Conservation (phyloP, 306 rosid species). For the Sesbania bispinosa region DNA sequence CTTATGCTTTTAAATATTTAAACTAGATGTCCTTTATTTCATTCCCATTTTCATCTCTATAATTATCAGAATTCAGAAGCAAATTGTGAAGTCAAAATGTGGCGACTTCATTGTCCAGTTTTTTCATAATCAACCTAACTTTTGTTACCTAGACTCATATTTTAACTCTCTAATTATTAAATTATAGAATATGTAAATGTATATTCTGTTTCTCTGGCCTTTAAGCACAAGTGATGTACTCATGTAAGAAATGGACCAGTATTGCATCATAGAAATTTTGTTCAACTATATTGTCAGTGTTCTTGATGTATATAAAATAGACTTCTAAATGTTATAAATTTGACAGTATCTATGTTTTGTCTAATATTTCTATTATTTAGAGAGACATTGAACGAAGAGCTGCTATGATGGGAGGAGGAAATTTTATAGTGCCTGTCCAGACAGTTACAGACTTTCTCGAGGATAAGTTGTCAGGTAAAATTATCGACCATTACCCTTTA, state of each 20-base stretch:
- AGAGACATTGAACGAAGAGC: slow-evolving; percentile 80
- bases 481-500: slow-evolving; percentile 3
- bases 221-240: background rate
- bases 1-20: slow-evolving; percentile 1
- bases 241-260: slow-evolving; percentile 5
- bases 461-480: slow-evolving; percentile 62
- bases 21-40: background rate
- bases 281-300: background rate
- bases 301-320: background rate
- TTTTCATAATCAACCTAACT: background rate
- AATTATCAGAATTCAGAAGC: slow-evolving; percentile 12
- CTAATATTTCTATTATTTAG: slow-evolving; percentile 40
- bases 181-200: background rate
- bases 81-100: background rate
- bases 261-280: background rate
- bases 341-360: background rate
- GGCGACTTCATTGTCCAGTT: slow-evolving; percentile 4
- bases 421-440: slow-evolving; percentile 88
- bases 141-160: background rate
- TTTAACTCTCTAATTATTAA: slow-evolving; percentile 1
- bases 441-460: slow-evolving; percentile 83
- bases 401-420: slow-evolving; percentile 88
- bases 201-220: background rate
- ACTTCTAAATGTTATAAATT: background rate
- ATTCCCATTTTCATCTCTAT: slow-evolving; percentile 5